Evolutionary conservation across 164 flowering plant species (phyloP).

Genomic region (Euptelea pleiosperma): DNA sequence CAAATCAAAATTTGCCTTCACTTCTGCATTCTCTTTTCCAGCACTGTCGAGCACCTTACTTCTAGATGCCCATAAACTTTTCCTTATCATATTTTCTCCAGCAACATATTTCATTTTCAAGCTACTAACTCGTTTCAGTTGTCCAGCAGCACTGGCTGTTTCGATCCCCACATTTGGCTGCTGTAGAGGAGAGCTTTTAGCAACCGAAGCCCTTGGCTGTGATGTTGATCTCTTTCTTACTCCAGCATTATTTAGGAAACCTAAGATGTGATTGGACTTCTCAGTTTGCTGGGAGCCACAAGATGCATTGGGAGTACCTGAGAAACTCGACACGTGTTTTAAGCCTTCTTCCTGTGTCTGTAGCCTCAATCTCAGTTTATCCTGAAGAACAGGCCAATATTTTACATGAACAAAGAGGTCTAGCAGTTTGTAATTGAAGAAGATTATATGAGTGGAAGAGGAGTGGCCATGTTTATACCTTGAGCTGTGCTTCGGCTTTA

Average conservation of each 20-base stretch:
- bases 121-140: conserved; percentile 32
- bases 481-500: conserved; percentile 85
- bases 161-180: conserved; percentile 33
- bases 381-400: conserved; percentile 37
- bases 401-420: conserved; percentile 4
- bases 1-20: conserved; percentile 30
- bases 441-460: conserved; percentile 3
- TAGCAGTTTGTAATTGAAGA: neutral
- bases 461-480: conserved; percentile 37
- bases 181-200: conserved; percentile 34
- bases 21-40: conserved; percentile 54
- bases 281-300: conserved; percentile 34
- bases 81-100: conserved; percentile 39
- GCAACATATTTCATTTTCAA: conserved; percentile 32
- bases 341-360: conserved; percentile 82
- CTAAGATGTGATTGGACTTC: conserved; percentile 46
- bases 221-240: conserved; percentile 68
- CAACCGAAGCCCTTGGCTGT: conserved; percentile 59
- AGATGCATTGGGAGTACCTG: conserved; percentile 25
- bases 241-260: conserved; percentile 46
- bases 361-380: conserved; percentile 70
- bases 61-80: conserved; percentile 54
- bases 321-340: conserved; percentile 41
- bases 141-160: conserved; percentile 16
- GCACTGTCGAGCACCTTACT: conserved; percentile 44